Percentiles rank a stretch among this genome's conserved stretches.
phyloP scores from a whole-genome alignment of 441 rosid genomes.

The Gossypium davidsonii region DNA sequence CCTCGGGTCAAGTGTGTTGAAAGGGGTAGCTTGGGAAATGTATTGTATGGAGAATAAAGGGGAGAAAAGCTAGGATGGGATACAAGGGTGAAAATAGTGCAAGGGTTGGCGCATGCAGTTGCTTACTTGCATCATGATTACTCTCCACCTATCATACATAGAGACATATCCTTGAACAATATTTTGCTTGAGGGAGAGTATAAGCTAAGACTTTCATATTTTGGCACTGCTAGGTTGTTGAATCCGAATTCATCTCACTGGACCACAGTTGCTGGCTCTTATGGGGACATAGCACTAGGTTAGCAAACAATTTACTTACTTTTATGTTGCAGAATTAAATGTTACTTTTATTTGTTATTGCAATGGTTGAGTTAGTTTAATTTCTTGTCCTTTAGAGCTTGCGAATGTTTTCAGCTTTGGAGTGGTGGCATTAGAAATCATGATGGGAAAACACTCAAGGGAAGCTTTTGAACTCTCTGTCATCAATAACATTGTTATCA shows the following conservation, averaged over 20 bases:
- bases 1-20: conserved; percentile 40
- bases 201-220: conserved; percentile 46
- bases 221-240: conserved; percentile 54
- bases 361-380: too few species aligned
- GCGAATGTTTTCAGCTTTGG: conserved; percentile 61
- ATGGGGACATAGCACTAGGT: conserved; percentile 78
- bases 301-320: neutral
- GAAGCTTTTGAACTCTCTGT: conserved; percentile 32
- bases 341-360: too few species aligned
- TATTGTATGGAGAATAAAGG: neutral
- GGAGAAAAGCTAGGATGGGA: neutral
- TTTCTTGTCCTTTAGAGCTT: conserved; percentile 29
- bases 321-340: neutral
- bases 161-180: conserved; percentile 49
- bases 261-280: conserved; percentile 50
- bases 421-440: conserved; percentile 44
- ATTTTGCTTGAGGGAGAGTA: conserved; percentile 44
- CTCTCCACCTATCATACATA: conserved; percentile 43
- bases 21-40: conserved; percentile 41
- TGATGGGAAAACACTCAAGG: conserved; percentile 64
- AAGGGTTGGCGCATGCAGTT: conserved; percentile 6
- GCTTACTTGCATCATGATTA: conserved; percentile 61
- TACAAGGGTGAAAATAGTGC: neutral
- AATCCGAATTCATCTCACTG: conserved; percentile 37
- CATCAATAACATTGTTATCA: conserved; percentile 1